Evolutionary conservation across 1,139 yeast genomes (phyloP).

Genomic region (Geotrichum aggregatum): DNA sequence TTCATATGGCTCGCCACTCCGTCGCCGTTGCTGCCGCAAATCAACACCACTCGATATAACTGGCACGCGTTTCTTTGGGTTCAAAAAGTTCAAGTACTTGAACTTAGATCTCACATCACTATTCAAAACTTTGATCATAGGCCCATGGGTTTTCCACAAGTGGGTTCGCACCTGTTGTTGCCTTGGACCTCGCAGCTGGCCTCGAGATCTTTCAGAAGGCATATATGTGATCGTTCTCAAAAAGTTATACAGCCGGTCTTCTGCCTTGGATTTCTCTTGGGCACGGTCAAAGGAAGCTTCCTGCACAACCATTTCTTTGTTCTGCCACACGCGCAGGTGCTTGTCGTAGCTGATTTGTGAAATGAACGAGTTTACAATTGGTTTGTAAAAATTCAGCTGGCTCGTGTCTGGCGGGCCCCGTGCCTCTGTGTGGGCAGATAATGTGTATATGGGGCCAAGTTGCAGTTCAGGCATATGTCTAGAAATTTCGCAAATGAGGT

Average conservation of each 20-base stretch:
- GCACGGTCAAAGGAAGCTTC: not conserved
- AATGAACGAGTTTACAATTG: slow-evolving; percentile 3
- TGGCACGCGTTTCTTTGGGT: not conserved
- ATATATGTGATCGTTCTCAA: not conserved
- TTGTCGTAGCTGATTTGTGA: slow-evolving; percentile 1
- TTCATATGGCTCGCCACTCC: no score
- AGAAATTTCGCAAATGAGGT: slow-evolving; percentile 3
- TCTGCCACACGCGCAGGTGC: not conserved
- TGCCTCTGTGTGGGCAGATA: no score
- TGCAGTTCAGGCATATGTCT: not conserved
- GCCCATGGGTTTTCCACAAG: not conserved
- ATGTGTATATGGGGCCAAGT: not conserved
- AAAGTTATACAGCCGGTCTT: not conserved
- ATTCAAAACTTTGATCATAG: not conserved
- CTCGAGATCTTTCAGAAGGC: not conserved
- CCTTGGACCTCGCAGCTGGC: not conserved
- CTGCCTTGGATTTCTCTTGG: not conserved
- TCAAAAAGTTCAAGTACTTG: not conserved
- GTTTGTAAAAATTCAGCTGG: slow-evolving; percentile 2
- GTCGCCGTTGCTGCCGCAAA: no score
- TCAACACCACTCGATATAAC: no score
- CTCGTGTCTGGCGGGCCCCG: not conserved
- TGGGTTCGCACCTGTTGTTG: not conserved
- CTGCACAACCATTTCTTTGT: not conserved
- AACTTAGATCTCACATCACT: not conserved